phyloP scores from a whole-genome alignment of 2,329 filamentous ascomycete genomes.

The Exutisphaerella laricina region DNA sequence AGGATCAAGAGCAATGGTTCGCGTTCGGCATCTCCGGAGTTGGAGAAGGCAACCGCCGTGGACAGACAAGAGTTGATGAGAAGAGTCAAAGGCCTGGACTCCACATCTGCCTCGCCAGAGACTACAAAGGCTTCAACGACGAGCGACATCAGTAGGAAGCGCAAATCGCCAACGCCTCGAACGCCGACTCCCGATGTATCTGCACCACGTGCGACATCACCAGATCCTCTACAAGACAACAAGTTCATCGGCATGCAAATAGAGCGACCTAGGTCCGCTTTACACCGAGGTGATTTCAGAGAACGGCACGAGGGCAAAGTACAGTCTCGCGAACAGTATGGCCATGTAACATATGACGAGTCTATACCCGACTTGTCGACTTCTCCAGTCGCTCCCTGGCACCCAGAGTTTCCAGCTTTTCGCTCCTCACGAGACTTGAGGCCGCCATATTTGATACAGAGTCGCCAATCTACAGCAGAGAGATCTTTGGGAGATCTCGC shows the following conservation, averaged over 20 bases:
- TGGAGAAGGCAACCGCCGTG: constrained; percentile 32
- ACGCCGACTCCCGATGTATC: constrained; percentile 2
- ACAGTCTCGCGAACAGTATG: constrained; percentile 17
- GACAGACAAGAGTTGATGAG: constrained; percentile 66
- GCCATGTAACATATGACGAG: constrained; percentile 13
- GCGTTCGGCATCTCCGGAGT: constrained; percentile 25
- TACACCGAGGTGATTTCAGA: constrained; percentile 59
- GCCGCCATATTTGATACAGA: constrained; percentile 9
- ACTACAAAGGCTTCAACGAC: constrained; percentile 17
- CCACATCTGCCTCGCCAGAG: constrained; percentile 27
- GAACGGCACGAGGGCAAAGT: constrained; percentile 37
- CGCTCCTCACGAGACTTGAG: constrained; percentile 27
- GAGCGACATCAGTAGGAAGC: constrained; percentile 34
- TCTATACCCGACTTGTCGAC: constrained; percentile 35
- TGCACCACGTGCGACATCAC: constrained; percentile 19
- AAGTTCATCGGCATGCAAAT: constrained; percentile 50
- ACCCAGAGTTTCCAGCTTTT: constrained; percentile 41
- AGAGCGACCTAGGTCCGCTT: constrained; percentile 71
- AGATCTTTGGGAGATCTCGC: constrained; percentile 40
- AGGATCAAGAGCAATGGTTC: constrained; percentile 59
- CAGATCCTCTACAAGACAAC: constrained; percentile 23
- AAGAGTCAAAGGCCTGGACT: constrained; percentile 60
- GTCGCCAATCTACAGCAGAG: constrained; percentile 30
- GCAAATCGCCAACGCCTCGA: constrained; percentile 44
- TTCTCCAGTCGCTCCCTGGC: constrained; percentile 56